These are phyloP conservation scores for Trichoderma hamatum DNA, from an alignment of 2,329 filamentous ascomycete species.

Conservation along the genomic window DNA sequence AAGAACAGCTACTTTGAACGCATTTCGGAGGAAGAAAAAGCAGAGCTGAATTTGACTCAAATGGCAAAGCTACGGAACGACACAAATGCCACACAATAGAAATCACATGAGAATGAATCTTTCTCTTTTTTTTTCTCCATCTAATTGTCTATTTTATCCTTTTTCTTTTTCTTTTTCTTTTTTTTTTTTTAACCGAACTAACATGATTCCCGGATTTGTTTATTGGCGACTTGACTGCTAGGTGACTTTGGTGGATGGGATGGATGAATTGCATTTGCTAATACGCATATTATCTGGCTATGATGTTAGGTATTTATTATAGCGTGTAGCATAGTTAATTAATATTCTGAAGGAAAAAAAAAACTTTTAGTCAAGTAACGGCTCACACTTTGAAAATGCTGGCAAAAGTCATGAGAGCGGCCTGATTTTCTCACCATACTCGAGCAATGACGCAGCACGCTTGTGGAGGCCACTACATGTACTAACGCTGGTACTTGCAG, in stretches of 20 bases:
- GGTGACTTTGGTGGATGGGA: not conserved
- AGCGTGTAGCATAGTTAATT: not conserved
- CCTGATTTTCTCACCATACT: not conserved
- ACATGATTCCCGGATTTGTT: not conserved
- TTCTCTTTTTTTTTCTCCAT: not conserved
- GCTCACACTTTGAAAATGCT: not conserved
- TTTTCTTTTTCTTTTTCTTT: not conserved
- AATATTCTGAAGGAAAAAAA: no score
- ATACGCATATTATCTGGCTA: not conserved
- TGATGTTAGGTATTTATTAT: not conserved
- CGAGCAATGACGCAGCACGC: not conserved
- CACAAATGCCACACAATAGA: not conserved
- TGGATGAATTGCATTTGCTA: not conserved
- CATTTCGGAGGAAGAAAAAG: conserved; percentile 12
- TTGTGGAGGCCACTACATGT: conserved; percentile 7
- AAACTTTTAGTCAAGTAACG: not conserved
- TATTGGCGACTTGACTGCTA: not conserved
- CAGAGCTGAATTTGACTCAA: conserved; percentile 3
- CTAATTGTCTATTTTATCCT: not conserved
- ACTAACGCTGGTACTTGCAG: not conserved
- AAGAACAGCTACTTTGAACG: not conserved
- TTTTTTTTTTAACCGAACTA: not conserved
- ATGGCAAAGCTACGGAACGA: conserved; percentile 19
- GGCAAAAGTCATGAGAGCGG: no score
- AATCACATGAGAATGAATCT: not conserved